Evolutionary conservation across 108 stramenopile species (phyloP), one percentile per base, ranked within the genome.

Genomic region (Thalassiosira profunda): DNA sequence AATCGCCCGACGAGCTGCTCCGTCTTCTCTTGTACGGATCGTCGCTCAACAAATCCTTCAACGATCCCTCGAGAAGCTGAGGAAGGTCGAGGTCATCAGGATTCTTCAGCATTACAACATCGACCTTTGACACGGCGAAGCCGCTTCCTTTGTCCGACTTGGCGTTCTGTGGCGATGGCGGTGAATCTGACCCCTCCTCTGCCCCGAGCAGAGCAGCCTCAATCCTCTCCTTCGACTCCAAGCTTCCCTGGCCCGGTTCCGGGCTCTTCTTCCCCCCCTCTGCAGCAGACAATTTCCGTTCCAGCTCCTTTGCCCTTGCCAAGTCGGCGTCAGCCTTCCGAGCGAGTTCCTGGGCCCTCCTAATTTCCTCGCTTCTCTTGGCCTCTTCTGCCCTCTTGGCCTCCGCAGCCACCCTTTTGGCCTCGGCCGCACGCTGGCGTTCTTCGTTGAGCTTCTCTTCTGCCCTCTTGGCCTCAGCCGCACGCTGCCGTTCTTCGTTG

Each of bases 31-130:
- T n/a, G n/a, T n/a, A n/a, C 5, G 51, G 51, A 0, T 17, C 51
- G 29, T 52, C 18, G 29, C 33, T 52, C 3, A 52, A 31, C n/a
- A 52, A 52, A 31, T 52, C 51, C 4, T 31, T 52, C 26, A 52
- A 11, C 18, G 51, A 52, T 30, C 51, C 51, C 10, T 52, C 30
- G 33, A 52, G 51, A 15, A 52, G 33, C 33, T 52, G 51, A 8
- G 51, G 51, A 28, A 52, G 29, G 26, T 52, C 51, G 17, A 52
- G 9, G 5, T 52, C 51, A 52, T 31, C 33, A n/a, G 51, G 51
- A 5, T 31, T 8, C 7, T 52, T 52, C 30, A 52, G 34, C 17
- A 52, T 52, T n/a, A n/a, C n/a, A 20, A 52, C 51, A 31, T 52
- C 51, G 5, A 31, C 29, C 10, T 52, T 52, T 3, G 51, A 17